phyloP scores from a whole-genome alignment of 2,329 filamentous ascomycete species.

The Penicillium olsonii region DNA sequence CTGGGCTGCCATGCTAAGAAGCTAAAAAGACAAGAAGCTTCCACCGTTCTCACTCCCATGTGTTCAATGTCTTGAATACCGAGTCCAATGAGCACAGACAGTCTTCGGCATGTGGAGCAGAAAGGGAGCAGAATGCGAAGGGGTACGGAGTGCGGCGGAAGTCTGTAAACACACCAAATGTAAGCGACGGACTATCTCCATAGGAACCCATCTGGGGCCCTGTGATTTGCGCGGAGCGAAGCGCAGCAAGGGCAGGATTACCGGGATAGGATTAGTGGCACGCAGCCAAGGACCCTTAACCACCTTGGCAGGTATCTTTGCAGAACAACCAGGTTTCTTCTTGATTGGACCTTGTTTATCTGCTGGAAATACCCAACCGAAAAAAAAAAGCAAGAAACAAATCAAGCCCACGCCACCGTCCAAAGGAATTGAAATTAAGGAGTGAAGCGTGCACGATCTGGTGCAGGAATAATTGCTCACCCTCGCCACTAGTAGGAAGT shows the following conservation, averaged over 20 bases:
- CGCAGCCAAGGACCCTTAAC: constrained; percentile 8
- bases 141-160: not conserved
- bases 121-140: not conserved
- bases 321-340: not conserved
- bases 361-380: not conserved
- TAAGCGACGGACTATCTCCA: not conserved
- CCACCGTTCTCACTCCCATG: no score
- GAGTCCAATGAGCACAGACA: not conserved
- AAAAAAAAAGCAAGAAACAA: not conserved
- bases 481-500: not conserved
- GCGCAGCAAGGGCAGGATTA: constrained; percentile 4
- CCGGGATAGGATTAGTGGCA: constrained; percentile 10
- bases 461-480: not conserved
- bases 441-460: not conserved
- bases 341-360: not conserved
- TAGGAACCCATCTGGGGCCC: not conserved
- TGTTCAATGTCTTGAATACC: not conserved
- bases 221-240: constrained; percentile 3
- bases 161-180: not conserved
- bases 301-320: not conserved
- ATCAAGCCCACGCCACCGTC: no score
- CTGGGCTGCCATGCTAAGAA: not conserved
- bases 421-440: no score
- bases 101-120: not conserved
- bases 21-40: not conserved